Percentiles rank a stretch among this genome's conserved stretches.
Conservation (phyloP, 192 early-diverging fungal species). For the Coemansia biformis region DNA sequence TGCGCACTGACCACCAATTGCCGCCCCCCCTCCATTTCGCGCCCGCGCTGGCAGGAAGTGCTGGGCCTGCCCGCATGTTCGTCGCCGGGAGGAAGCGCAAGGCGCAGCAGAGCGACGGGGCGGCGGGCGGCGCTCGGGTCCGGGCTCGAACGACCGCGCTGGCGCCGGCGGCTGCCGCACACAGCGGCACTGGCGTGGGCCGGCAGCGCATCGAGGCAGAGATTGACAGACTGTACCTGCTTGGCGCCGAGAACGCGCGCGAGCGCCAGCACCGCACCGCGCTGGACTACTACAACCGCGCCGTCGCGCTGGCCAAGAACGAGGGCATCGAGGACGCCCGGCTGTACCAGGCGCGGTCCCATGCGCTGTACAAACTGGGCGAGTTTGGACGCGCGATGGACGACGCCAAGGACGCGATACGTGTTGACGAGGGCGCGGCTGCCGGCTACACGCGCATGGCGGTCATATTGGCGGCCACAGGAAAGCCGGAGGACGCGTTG, state of each 20-base stretch:
- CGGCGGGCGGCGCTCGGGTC: not conserved
- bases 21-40: too few species aligned
- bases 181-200: not conserved
- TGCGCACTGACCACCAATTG: too few species aligned
- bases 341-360: slow-evolving; percentile 26
- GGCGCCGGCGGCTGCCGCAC: not conserved
- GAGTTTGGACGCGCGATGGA: slow-evolving; percentile 27
- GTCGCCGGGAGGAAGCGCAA: slow-evolving; percentile 26
- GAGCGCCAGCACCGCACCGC: slow-evolving; percentile 24
- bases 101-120: not conserved
- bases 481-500: slow-evolving; percentile 17
- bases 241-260: slow-evolving; percentile 24
- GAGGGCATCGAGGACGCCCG: slow-evolving; percentile 10
- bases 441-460: slow-evolving; percentile 19
- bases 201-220: not conserved
- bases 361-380: slow-evolving; percentile 24
- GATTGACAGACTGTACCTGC: slow-evolving; percentile 6
- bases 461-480: slow-evolving; percentile 15
- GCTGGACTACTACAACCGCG: slow-evolving; percentile 34
- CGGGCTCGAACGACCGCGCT: not conserved
- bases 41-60: too few species aligned
- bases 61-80: slow-evolving; percentile 5
- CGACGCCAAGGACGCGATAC: slow-evolving; percentile 28
- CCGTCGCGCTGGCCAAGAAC: slow-evolving; percentile 20
- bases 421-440: slow-evolving; percentile 9